Percentiles rank a stretch among this genome's conserved stretches.
These are phyloP conservation scores for Aspergillus piperis DNA, from an alignment of 2,329 filamentous ascomycete genomes.

Conservation along the genomic window DNA sequence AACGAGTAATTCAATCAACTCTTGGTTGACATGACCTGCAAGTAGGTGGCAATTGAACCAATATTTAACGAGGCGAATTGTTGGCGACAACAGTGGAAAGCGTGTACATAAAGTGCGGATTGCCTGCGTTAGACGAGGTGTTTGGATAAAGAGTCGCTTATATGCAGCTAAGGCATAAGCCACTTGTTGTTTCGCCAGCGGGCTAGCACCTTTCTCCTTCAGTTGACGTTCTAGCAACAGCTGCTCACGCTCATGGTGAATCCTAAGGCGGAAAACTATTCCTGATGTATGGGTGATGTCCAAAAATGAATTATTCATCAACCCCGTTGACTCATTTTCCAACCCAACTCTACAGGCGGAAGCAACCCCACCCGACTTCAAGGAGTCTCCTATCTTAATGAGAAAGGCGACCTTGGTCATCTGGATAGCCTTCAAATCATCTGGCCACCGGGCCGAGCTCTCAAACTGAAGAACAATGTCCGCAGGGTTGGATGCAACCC, in stretches of 20 bases:
- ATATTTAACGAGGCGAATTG: slow-evolving; percentile 80
- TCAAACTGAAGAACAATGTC: slow-evolving; percentile 89
- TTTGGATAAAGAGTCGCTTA: slow-evolving; percentile 69
- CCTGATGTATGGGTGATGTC: slow-evolving; percentile 75
- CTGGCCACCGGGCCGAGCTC: slow-evolving; percentile 89
- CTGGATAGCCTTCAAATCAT: slow-evolving; percentile 87
- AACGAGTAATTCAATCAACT: slow-evolving; percentile 81
- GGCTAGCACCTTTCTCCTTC: slow-evolving; percentile 70
- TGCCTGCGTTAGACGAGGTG: slow-evolving; percentile 78
- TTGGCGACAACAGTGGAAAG: slow-evolving; percentile 74
- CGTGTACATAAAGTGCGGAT: slow-evolving; percentile 78
- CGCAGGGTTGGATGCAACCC: slow-evolving; percentile 54
- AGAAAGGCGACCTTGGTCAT: slow-evolving; percentile 90
- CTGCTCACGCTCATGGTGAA: slow-evolving; percentile 86
- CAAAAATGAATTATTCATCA: slow-evolving; percentile 77
- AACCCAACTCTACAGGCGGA: slow-evolving; percentile 73
- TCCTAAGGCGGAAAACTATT: slow-evolving; percentile 77
- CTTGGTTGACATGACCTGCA: slow-evolving; percentile 70
- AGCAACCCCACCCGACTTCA: slow-evolving; percentile 63
- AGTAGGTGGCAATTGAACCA: slow-evolving; percentile 90
- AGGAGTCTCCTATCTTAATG: slow-evolving; percentile 69
- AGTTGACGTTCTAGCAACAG: slow-evolving; percentile 75
- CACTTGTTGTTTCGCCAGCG: slow-evolving; percentile 66
- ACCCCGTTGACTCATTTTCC: slow-evolving; percentile 69
- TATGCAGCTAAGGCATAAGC: slow-evolving; percentile 69